Conservation (phyloP, 805 yeast species). For the Candida sphagnicola region DNA sequence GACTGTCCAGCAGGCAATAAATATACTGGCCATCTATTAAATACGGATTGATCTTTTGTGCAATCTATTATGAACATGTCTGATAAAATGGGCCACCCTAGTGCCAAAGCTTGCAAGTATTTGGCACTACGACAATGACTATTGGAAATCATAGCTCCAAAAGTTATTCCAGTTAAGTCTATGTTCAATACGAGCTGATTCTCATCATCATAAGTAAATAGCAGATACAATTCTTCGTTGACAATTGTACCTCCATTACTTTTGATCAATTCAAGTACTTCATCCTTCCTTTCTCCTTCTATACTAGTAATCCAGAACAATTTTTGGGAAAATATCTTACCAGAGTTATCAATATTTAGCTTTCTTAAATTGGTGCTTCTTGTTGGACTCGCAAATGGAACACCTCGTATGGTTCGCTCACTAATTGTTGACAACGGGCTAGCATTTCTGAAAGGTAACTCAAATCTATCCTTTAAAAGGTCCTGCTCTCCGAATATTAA, state of each 20-base stretch:
- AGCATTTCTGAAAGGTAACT: conserved; percentile 2
- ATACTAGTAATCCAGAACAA: conserved; percentile 36
- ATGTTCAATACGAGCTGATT: conserved; percentile 8
- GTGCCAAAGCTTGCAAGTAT: conserved; percentile 69
- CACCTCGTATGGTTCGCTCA: not conserved
- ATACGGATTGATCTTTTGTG: conserved; percentile 18
- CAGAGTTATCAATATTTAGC: not conserved
- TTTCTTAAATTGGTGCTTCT: not conserved
- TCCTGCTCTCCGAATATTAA: conserved; percentile 17
- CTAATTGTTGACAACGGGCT: conserved; percentile 3
- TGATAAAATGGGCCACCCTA: conserved; percentile 84
- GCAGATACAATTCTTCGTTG: conserved; percentile 31
- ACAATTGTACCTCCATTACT: conserved; percentile 39
- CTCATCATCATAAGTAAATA: conserved; percentile 15
- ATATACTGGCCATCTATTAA: conserved; percentile 47
- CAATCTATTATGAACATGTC: conserved; percentile 53
- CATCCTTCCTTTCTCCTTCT: conserved; percentile 29
- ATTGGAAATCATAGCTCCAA: conserved; percentile 65
- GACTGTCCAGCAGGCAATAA: conserved; percentile 74
- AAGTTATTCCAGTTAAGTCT: conserved; percentile 26
- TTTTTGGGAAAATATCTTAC: conserved; percentile 16
- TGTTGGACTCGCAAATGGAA: conserved; percentile 1
- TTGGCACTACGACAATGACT: conserved; percentile 64
- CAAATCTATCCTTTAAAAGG: conserved; percentile 12
- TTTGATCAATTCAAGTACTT: conserved; percentile 31